These are phyloP conservation scores for Xylariaceae sp. DNA, from an alignment of 2,329 filamentous ascomycete genomes.

Conservation along the genomic window DNA sequence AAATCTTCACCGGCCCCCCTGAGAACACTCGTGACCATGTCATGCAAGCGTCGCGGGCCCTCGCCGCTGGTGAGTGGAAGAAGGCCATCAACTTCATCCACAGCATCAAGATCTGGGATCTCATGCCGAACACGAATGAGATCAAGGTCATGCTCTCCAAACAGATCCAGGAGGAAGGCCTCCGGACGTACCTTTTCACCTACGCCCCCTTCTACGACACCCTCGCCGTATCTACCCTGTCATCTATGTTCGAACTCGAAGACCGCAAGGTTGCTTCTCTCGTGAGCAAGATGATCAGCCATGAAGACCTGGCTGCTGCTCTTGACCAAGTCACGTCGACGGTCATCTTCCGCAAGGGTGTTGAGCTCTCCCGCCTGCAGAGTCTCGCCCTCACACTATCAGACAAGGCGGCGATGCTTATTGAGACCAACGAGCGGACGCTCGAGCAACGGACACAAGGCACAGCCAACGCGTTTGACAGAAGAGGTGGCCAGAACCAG, in stretches of 20 bases:
- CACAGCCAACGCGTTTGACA: slow-evolving; percentile 89
- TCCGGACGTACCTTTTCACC: slow-evolving; percentile 97
- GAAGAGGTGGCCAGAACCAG: slow-evolving; percentile 74
- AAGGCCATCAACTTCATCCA: slow-evolving; percentile 90
- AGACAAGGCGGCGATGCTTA: slow-evolving; percentile 92
- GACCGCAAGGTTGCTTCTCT: slow-evolving; percentile 88
- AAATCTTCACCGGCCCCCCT: slow-evolving; percentile 96
- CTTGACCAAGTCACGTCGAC: slow-evolving; percentile 96
- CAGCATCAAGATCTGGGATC: slow-evolving; percentile 99
- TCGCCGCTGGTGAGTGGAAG: slow-evolving; percentile 98
- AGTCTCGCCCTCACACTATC: slow-evolving; percentile 88
- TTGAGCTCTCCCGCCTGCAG: slow-evolving; percentile 93
- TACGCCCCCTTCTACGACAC: slow-evolving; percentile 99
- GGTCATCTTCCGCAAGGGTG: slow-evolving; percentile 98
- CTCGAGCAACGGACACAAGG: slow-evolving; percentile 96
- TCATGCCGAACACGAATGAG: slow-evolving; percentile 86
- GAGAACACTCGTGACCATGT: slow-evolving; percentile 99
- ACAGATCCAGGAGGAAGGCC: slow-evolving; percentile 97
- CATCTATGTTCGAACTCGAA: slow-evolving; percentile 91
- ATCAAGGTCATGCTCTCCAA: slow-evolving; percentile 97
- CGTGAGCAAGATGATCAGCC: slow-evolving; percentile 98
- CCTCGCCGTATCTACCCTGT: slow-evolving; percentile 76
- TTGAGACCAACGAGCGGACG: slow-evolving; percentile 95
- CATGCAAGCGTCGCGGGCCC: slow-evolving; percentile 96
- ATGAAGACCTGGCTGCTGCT: slow-evolving; percentile 93